Evolutionary conservation across 257 asterid species (phyloP), one percentile per base, ranked within the genome.

Genomic region (Primulina huaijiensis): DNA sequence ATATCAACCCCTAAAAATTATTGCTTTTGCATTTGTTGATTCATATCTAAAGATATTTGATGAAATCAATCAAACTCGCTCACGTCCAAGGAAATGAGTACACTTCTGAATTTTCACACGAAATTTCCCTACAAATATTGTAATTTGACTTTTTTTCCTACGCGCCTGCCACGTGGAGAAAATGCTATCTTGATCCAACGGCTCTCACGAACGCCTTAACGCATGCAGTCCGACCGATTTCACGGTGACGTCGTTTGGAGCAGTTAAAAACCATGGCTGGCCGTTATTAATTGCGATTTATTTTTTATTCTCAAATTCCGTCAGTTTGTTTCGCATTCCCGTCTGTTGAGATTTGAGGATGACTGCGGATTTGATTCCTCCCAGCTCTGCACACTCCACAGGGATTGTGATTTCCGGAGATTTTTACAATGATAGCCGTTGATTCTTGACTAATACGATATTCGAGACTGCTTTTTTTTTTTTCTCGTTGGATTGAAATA

Each of bases 111-210:
- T 3, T 33, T 33, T 33, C 37, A 33, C 37, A 33, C 0, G 37
- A 33, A 33, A 40, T 10, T 40, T 40, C 17, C 50, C 50, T 38
- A 10, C 50, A 10, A 7, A 1, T 10, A 38, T 8, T 8, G 40
- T 7, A 38, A 38, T 38, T 38, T 38, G 16, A 38, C 16, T 38
- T 43, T 3, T 2, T 14, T 12, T 12, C 53, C 72, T 43, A 75
- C 78, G 82, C 82, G 77, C 75, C 60, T 3, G 69, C 67, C 78
- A 82, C 85, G 70, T 68, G 77, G 64, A 52, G 5, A 53, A 11
- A 23, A 23, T n/a, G n/a, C n/a, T n/a, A 53, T 46, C 58, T 19
- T 34, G n/a, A 37, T 62, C 78, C 82, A 56, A 76, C 84, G 81
- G 80, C 8, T 57, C 31, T n/a, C 6, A 61, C 11, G 12, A 46